phyloP scores from a whole-genome alignment of 495 filamentous ascomycete species.

The Talaromyces ruber region DNA sequence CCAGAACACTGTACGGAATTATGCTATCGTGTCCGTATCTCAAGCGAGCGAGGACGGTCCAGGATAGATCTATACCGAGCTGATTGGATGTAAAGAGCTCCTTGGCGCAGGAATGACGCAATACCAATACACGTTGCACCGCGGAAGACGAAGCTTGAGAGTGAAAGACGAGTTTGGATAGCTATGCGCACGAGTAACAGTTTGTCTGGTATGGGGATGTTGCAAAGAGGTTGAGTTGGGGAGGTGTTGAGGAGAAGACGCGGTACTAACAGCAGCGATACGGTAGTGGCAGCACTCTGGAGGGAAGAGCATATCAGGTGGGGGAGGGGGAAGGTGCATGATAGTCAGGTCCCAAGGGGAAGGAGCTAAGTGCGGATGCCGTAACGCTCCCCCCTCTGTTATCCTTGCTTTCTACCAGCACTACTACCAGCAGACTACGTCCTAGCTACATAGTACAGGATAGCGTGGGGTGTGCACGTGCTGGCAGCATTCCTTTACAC shows the following conservation, averaged over 20 bases:
- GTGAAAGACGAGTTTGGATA: background rate
- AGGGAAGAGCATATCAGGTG: background rate
- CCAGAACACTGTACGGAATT: background rate
- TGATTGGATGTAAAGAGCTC: background rate
- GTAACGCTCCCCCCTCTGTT: background rate
- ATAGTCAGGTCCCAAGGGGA: slow-evolving; percentile 3
- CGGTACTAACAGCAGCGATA: background rate
- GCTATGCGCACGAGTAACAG: background rate
- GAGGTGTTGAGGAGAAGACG: background rate
- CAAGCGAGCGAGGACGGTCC: background rate
- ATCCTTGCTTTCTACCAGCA: background rate
- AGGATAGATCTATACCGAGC: background rate
- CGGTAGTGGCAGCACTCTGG: background rate
- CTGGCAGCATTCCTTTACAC: background rate
- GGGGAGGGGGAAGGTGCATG: slow-evolving; percentile 1
- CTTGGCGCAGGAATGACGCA: slow-evolving; percentile 1
- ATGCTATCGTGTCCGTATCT: background rate
- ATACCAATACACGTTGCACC: background rate
- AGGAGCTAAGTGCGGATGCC: background rate
- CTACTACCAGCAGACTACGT: background rate
- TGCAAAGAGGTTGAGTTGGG: background rate
- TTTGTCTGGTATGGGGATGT: background rate
- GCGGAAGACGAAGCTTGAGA: background rate
- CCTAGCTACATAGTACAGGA: background rate
- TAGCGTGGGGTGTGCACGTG: background rate